These are phyloP conservation scores for Neurospora pannonica DNA, from an alignment of 495 filamentous ascomycete species.

Conservation along the genomic window DNA sequence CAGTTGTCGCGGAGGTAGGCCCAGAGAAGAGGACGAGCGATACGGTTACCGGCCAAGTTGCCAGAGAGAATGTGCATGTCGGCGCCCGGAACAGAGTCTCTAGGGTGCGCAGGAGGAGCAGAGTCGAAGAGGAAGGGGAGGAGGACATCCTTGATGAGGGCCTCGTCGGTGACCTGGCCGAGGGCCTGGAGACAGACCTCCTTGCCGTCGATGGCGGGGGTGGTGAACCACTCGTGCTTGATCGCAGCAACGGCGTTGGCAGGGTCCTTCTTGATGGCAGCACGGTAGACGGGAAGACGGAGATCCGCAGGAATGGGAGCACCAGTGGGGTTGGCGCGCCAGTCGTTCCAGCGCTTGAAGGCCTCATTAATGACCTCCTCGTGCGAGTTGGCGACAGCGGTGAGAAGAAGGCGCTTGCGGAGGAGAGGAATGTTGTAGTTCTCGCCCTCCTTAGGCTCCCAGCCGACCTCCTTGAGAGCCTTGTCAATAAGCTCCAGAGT, in stretches of 20 bases:
- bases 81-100: slow-evolving; percentile 44
- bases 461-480: slow-evolving; percentile 70
- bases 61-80: slow-evolving; percentile 76
- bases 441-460: slow-evolving; percentile 67
- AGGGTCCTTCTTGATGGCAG: slow-evolving; percentile 60
- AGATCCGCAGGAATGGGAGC: slow-evolving; percentile 70
- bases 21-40: slow-evolving; percentile 66
- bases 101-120: slow-evolving; percentile 45
- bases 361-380: slow-evolving; percentile 61
- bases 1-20: slow-evolving; percentile 75
- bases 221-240: slow-evolving; percentile 71
- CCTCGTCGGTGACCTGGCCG: slow-evolving; percentile 60
- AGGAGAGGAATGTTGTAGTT: slow-evolving; percentile 74
- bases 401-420: slow-evolving; percentile 65
- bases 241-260: slow-evolving; percentile 57
- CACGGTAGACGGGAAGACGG: slow-evolving; percentile 68
- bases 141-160: slow-evolving; percentile 60
- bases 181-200: slow-evolving; percentile 73
- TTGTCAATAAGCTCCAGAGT: slow-evolving; percentile 58
- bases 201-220: slow-evolving; percentile 78
- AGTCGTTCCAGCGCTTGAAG: slow-evolving; percentile 63
- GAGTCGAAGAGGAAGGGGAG: slow-evolving; percentile 71
- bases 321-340: slow-evolving; percentile 53
- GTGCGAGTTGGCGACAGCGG: slow-evolving; percentile 67
- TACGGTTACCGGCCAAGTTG: slow-evolving; percentile 60